These are phyloP conservation scores for Aspergillus hancockii DNA, from an alignment of 495 filamentous ascomycete genomes.

Conservation along the genomic window DNA sequence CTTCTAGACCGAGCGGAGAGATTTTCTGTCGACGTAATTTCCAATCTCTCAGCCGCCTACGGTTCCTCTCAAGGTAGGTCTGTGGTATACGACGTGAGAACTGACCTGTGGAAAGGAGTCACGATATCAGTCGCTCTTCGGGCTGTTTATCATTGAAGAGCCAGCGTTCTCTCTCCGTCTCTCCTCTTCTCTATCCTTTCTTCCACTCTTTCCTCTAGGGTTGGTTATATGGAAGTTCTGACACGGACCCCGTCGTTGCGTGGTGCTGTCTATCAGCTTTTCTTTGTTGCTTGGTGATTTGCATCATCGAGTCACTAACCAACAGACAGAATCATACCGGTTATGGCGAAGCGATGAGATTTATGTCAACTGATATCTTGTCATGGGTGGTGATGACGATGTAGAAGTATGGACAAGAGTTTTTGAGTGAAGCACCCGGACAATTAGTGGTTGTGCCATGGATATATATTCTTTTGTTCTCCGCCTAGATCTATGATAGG, in stretches of 20 bases:
- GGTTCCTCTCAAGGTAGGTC: background rate
- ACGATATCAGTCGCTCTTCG: background rate
- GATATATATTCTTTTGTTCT: background rate
- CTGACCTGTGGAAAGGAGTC: background rate
- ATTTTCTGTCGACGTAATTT: background rate
- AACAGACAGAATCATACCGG: constrained; percentile 4
- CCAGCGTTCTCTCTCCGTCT: background rate
- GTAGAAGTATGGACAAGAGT: background rate
- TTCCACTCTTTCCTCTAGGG: too few relatives aligned
- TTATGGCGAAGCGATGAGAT: background rate
- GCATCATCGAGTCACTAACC: background rate
- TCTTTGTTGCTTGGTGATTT: background rate
- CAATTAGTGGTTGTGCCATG: background rate
- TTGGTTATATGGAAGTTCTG: too few relatives aligned
- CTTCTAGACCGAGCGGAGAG: background rate
- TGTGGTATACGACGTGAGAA: background rate
- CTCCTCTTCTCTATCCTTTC: too few relatives aligned
- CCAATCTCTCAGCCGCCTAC: background rate
- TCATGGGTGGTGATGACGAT: background rate
- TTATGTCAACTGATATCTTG: background rate
- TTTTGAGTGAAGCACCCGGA: background rate
- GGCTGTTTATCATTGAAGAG: background rate
- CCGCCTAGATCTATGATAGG: too few relatives aligned
- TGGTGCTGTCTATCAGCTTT: background rate
- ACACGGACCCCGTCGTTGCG: background rate